phyloP scores from a whole-genome alignment of 208 protist genomes.

The Trypanosoma rangeli region DNA sequence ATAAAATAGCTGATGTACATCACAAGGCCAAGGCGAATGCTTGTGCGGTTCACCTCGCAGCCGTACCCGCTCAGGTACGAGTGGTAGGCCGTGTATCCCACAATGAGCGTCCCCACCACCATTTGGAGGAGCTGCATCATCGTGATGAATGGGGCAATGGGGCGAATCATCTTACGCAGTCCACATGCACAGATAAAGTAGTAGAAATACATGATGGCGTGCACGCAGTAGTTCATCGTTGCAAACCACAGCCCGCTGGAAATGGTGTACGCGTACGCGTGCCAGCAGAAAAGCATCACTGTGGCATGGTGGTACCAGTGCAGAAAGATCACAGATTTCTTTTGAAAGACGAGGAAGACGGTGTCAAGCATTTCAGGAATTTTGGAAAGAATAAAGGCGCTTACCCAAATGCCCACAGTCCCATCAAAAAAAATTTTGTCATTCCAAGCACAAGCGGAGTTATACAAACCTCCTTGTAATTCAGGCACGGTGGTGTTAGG shows the following conservation, averaged over 20 bases:
- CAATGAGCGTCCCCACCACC: slow-evolving; percentile 82
- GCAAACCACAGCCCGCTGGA: slow-evolving; percentile 73
- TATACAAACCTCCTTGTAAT: slow-evolving; percentile 44
- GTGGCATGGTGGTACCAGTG: slow-evolving; percentile 94
- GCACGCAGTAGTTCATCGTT: slow-evolving; percentile 92
- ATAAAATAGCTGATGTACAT: slow-evolving; percentile 93
- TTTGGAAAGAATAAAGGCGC: slow-evolving; percentile 70
- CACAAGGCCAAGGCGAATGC: slow-evolving; percentile 52
- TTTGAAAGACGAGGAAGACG: slow-evolving; percentile 75
- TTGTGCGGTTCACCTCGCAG: slow-evolving; percentile 49
- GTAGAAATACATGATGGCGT: slow-evolving; percentile 95
- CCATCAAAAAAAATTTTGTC: slow-evolving; percentile 57
- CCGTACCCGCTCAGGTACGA: background rate
- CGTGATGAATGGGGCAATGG: slow-evolving; percentile 82
- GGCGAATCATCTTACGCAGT: slow-evolving; percentile 50
- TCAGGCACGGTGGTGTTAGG: slow-evolving; percentile 18
- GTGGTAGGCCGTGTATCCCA: slow-evolving; percentile 46
- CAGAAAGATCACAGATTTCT: slow-evolving; percentile 80
- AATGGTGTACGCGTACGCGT: slow-evolving; percentile 55
- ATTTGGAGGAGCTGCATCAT: slow-evolving; percentile 91
- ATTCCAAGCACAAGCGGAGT: slow-evolving; percentile 51
- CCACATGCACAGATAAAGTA: slow-evolving; percentile 74
- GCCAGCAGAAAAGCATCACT: slow-evolving; percentile 92
- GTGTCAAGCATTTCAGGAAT: slow-evolving; percentile 79
- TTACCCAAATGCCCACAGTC: slow-evolving; percentile 55